Percentiles rank a stretch among this genome's conserved stretches.
These are phyloP conservation scores for Dactylis glomerata DNA, from an alignment of 176 grass and related monocot species.

Conservation along the genomic window DNA sequence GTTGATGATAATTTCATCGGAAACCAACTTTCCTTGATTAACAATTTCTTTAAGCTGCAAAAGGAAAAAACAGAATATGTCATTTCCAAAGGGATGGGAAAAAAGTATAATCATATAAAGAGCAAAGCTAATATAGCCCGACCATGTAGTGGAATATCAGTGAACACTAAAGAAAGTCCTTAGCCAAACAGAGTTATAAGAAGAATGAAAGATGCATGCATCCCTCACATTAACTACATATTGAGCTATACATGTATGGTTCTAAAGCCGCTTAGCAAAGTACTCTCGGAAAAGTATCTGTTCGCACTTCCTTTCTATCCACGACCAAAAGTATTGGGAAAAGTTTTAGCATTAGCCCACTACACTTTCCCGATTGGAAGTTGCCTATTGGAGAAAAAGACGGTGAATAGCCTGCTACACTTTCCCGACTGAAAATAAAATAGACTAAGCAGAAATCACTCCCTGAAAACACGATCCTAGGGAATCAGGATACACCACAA, in stretches of 20 bases:
- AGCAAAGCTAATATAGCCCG: background rate
- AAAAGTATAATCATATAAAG: background rate
- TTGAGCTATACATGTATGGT: background rate
- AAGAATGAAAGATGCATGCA: background rate
- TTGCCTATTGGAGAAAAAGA: background rate
- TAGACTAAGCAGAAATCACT: background rate
- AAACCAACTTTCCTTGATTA: constrained; percentile 84
- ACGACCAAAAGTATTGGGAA: background rate
- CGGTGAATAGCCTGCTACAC: background rate
- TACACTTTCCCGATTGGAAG: background rate
- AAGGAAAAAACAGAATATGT: background rate
- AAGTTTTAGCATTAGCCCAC: background rate
- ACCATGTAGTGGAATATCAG: background rate
- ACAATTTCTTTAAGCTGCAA: constrained; percentile 80
- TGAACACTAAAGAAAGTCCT: background rate
- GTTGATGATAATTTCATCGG: constrained; percentile 92
- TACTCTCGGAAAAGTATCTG: background rate
- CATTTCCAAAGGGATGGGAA: background rate
- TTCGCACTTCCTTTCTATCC: background rate
- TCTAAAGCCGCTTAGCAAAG: background rate
- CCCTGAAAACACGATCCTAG: background rate
- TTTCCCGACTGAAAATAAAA: background rate
- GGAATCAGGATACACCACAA: background rate
- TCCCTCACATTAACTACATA: background rate
- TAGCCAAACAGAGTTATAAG: background rate